Evolutionary conservation across 768 basidiomycete species (phyloP).

Genomic region (Suillus luteus): DNA sequence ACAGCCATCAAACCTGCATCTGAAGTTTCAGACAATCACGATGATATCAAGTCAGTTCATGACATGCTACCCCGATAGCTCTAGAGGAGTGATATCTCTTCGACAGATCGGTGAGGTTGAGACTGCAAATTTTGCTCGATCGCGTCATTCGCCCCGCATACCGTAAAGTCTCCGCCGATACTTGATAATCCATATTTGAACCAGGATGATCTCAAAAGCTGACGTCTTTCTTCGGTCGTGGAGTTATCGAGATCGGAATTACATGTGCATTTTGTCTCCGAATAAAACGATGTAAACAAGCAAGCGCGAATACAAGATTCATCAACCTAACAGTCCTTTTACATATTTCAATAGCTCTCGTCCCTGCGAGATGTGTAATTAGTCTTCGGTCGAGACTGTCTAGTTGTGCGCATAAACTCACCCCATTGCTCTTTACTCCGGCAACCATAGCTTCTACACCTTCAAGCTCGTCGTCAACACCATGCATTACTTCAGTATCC

Average conservation of each 20-base stretch:
- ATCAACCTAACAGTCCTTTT: constrained; percentile 60
- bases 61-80: neutral
- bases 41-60: neutral
- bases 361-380: constrained; percentile 46
- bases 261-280: neutral
- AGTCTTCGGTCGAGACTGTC: constrained; percentile 14
- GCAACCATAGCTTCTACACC: constrained; percentile 75
- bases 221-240: no score
- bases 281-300: neutral
- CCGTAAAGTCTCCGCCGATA: neutral
- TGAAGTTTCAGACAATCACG: neutral
- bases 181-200: neutral
- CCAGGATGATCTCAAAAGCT: neutral
- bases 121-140: neutral
- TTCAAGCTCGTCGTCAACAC: constrained; percentile 35
- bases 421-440: constrained; percentile 74
- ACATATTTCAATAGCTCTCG: constrained; percentile 75
- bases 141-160: neutral
- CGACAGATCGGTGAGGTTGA: constrained; percentile 20
- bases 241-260: neutral
- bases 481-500: constrained; percentile 34
- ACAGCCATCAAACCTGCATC: neutral
- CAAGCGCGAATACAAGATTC: neutral
- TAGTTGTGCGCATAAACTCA: constrained; percentile 38
- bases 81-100: constrained; percentile 46